Conservation (phyloP, 176 grass and related monocot genomes). For the Musa schizocarpa region DNA sequence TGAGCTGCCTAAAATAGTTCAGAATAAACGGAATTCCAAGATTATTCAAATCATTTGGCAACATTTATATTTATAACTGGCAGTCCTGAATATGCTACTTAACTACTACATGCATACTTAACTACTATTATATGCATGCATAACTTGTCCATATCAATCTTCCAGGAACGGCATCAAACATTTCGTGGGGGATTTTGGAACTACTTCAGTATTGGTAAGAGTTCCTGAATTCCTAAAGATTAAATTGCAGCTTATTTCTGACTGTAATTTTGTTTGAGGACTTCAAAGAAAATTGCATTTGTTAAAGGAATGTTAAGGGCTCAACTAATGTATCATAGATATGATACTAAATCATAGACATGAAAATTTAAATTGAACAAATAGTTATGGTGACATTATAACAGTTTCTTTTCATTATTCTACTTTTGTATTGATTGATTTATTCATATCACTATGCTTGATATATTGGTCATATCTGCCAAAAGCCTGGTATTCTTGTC, state of each 20-base stretch:
- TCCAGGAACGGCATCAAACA: conserved; percentile 65
- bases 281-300: background rate
- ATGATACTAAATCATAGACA: background rate
- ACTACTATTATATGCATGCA: background rate
- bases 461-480: too few relatives aligned
- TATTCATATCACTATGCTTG: too few relatives aligned
- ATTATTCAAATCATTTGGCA: background rate
- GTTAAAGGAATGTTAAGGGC: background rate
- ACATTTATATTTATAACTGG: background rate
- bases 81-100: background rate
- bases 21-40: background rate
- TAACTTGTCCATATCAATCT: conserved; percentile 13
- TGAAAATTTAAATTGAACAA: background rate
- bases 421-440: too few relatives aligned
- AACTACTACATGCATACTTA: background rate
- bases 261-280: background rate
- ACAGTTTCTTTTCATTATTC: too few relatives aligned
- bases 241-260: conserved; percentile 10
- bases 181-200: conserved; percentile 93
- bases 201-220: conserved; percentile 98
- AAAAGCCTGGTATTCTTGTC: too few relatives aligned
- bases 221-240: background rate
- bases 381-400: too few relatives aligned
- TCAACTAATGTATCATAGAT: background rate
- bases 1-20: background rate